phyloP scores from a whole-genome alignment of 1,284 basidiomycete species.

The Cyathus olla region DNA sequence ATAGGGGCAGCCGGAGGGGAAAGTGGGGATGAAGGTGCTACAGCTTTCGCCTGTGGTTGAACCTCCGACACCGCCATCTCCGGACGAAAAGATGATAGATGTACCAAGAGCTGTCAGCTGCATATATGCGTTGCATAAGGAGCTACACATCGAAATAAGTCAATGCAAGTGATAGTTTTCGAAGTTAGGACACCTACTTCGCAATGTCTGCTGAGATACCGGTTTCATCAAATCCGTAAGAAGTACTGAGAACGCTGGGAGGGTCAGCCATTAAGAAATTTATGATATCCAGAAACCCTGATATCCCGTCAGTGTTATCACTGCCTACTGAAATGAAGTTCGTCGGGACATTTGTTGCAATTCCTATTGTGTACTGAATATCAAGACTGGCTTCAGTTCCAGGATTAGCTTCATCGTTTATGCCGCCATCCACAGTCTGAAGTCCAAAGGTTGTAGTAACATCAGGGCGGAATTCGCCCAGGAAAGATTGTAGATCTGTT shows the following conservation, averaged over 20 bases:
- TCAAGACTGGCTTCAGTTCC: conserved; percentile 36
- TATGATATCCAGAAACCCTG: conserved; percentile 45
- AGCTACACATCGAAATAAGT: conserved; percentile 6
- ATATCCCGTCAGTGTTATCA: conserved; percentile 27
- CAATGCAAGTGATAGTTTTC: neutral
- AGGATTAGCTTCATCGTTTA: conserved; percentile 25
- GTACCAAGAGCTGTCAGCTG: conserved; percentile 47
- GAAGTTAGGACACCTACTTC: conserved; percentile 10
- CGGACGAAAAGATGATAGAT: conserved; percentile 49
- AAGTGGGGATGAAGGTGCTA: conserved; percentile 46
- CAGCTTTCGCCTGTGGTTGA: conserved; percentile 7
- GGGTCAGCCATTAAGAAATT: conserved; percentile 35
- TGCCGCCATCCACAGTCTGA: conserved; percentile 27
- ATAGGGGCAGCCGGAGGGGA: conserved; percentile 51
- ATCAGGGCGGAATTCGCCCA: neutral
- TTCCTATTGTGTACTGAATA: conserved; percentile 44
- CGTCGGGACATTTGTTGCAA: conserved; percentile 37
- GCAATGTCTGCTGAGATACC: conserved; percentile 23
- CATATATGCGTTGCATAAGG: conserved; percentile 33
- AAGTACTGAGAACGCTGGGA: conserved; percentile 37
- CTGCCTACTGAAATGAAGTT: conserved; percentile 35
- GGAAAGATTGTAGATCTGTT: neutral
- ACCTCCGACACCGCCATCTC: conserved; percentile 26
- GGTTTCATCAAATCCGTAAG: conserved; percentile 36
- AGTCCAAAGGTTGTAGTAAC: neutral